Evolutionary conservation across 306 rosid species (phyloP), one percentile per base, ranked within the genome.

Genomic region (Pyrus betulifolia): DNA sequence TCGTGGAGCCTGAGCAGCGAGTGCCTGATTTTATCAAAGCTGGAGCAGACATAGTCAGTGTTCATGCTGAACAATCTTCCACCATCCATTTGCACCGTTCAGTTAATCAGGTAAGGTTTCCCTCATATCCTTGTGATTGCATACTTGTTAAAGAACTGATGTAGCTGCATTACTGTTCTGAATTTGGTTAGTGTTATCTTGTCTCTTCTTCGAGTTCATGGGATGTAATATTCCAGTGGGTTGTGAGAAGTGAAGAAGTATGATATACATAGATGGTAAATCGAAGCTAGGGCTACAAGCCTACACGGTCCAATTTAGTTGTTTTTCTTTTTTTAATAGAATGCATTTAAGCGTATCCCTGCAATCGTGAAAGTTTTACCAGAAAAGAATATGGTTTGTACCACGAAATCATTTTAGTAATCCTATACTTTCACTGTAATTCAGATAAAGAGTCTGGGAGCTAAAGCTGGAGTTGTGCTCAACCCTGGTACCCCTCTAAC

Each of bases 21-120:
- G 97, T 96, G 79, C 99, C 96, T 10, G 99, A 96, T 85, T 96
- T 96, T 82, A 91, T 96, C 82, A 96, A 96, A 90, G 99, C 99
- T 58, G 99, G 99, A 60, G 99, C 99, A 5, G 99, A 96, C 91
- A 96, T 96, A 21, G 93, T 96, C 77, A 96, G 99, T 78, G 87
- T 96, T 80, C 99, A 96, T 79, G 80, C 87, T 72, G 99, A 96
- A 85, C 98, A 91, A 84, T 66, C 99, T 71, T 78, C 99, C 77
- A 96, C 99, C 80, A 96, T 96, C 84, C 99, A 96, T 91, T 88
- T 96, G 84, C 99, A 96, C 77, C 99, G 99, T 8, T 79, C 99
- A 15, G 2, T 96, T 83, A 84, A 91, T 82, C 91, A 84, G 72
- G 99, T 96, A 81, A 83, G 87, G 63, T 52, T 81, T 81, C 72